phyloP scores from a whole-genome alignment of 2,329 filamentous ascomycete species.

The Aspergillus versicolor region DNA sequence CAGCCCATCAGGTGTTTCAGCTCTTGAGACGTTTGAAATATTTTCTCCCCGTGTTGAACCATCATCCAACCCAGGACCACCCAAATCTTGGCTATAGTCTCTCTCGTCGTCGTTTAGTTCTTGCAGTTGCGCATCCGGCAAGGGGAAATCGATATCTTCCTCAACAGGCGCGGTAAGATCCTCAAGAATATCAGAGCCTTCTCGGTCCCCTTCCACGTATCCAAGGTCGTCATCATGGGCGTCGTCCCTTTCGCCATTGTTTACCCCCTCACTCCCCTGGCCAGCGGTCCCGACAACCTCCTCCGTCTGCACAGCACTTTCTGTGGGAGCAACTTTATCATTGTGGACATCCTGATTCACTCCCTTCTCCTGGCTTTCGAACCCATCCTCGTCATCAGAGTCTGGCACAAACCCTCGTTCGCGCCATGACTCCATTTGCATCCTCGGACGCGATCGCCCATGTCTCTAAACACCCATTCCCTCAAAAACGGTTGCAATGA shows the following conservation, averaged over 20 bases:
- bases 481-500: not conserved
- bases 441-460: constrained; percentile 34
- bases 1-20: not conserved
- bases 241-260: not conserved
- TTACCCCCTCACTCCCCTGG: not conserved
- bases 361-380: constrained; percentile 34
- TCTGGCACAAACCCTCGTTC: constrained; percentile 53
- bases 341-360: constrained; percentile 10
- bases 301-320: not conserved
- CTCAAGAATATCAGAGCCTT: not conserved
- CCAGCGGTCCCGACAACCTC: not conserved
- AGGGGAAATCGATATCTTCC: constrained; percentile 1
- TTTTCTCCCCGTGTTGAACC: not conserved
- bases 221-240: not conserved
- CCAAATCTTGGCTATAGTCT: not conserved
- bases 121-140: not conserved
- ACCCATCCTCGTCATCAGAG: constrained; percentile 48
- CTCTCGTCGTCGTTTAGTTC: not conserved
- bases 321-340: constrained; percentile 10
- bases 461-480: constrained; percentile 34
- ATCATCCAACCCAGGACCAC: not conserved
- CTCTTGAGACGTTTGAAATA: not conserved
- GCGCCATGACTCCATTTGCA: constrained; percentile 50
- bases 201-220: not conserved
- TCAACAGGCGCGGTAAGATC: not conserved